Evolutionary conservation across 1,284 basidiomycete genomes (phyloP), one percentile per base, ranked within the genome.

Genomic region (Marasmius tenuissimus): DNA sequence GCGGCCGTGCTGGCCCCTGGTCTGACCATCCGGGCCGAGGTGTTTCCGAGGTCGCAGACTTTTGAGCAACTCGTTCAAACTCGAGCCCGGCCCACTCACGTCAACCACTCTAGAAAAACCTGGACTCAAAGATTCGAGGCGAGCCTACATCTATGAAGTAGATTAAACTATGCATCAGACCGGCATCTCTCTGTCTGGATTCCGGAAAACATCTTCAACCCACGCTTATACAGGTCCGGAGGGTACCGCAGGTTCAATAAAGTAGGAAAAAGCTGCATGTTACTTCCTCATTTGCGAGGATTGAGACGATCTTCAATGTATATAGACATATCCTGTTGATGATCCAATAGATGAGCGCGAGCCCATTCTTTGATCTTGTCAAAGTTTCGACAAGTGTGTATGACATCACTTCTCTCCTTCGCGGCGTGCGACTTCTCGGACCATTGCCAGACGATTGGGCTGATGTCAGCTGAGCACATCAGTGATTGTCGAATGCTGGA

Each of bases 391-490:
- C 69, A 70, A 9, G 69, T 67, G 56, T 70, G 69, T 34, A 68
- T 52, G 18, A 70, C 64, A 63, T 70, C 67, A 9, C 62, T 60
- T 39, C 66, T 57, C 57, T 67, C 67, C 50, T 66, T 69, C 3
- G 66, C 67, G 18, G 65, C 66, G 37, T 68, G 58, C 9, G 65
- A 69, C 52, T 58, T 63, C 11, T 66, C 61, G 2, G 65, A 66
- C 69, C 69, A 70, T 54, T 68, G 69, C 69, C 69, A 70, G 34
- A 68, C 67, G 40, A 70, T 65, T n/a, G 68, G 63, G 12, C 67
- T 66, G 45, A 71, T 60, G 51, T 71, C 70, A 1, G 69, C 58
- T 10, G 67, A 54, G 50, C 69, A 63, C 40, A 56, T 62, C 35
- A 66, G 50, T 27, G 62, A 61, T 52, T 63, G 62, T 16, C 65